These are phyloP conservation scores for Cyberlindnera xylosilytica DNA, from an alignment of 805 yeast species.

Conservation along the genomic window DNA sequence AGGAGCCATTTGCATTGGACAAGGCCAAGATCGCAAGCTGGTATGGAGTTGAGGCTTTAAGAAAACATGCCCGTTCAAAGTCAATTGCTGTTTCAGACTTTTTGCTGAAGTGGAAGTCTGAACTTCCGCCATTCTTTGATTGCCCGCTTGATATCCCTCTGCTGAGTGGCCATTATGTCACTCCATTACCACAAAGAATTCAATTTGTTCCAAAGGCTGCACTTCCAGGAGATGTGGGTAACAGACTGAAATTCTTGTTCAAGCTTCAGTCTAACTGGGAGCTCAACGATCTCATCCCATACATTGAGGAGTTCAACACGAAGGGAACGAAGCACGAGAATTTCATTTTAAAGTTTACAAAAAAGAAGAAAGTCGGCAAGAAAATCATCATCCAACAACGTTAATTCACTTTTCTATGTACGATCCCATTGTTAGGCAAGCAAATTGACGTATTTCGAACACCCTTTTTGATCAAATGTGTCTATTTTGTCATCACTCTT, in stretches of 20 bases:
- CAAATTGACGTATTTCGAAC: too few relatives aligned
- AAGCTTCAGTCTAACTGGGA: constrained; percentile 57
- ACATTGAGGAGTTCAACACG: constrained; percentile 54
- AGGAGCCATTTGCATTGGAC: constrained; percentile 38
- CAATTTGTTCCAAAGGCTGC: constrained; percentile 48
- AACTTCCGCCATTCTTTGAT: constrained; percentile 60
- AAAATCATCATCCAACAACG: constrained; percentile 34
- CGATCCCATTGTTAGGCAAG: too few relatives aligned
- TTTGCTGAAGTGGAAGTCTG: constrained; percentile 57
- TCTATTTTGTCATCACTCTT: background rate
- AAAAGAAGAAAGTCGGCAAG: constrained; percentile 46
- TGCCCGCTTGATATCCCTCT: constrained; percentile 53
- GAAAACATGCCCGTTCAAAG: constrained; percentile 31
- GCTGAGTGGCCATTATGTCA: constrained; percentile 53
- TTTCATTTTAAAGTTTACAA: constrained; percentile 61
- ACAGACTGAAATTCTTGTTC: constrained; percentile 52
- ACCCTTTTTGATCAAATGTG: background rate
- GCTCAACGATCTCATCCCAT: constrained; percentile 60
- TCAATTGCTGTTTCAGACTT: constrained; percentile 47
- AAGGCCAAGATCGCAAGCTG: constrained; percentile 46
- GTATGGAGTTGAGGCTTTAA: constrained; percentile 59
- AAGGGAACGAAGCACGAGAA: constrained; percentile 53
- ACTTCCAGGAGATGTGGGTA: constrained; percentile 46
- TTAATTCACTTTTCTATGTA: too few relatives aligned
- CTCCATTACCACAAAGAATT: constrained; percentile 44